Evolutionary conservation across 805 yeast species (phyloP), one percentile per base, ranked within the genome.

Genomic region (Naumovozyma dairenensis): DNA sequence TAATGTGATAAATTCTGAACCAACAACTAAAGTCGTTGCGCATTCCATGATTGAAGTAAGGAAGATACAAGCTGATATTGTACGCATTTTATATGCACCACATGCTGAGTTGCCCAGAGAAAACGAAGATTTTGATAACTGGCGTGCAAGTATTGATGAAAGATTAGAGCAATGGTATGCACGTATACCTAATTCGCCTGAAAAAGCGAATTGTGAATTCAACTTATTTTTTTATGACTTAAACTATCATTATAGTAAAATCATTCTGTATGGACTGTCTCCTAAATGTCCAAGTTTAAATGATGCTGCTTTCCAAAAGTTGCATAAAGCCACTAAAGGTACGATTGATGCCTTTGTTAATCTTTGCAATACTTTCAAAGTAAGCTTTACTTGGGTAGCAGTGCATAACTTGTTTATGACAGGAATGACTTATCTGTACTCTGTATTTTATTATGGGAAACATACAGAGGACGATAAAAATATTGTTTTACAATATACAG

Each of bases 301-400:
- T 7, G 53, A 59, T 7, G 66, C 66, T 9, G 83, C 83, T 28
- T 71, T 72, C 43, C 45, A 65, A 24, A 66, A 68, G 28, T 72
- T 84, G 9, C 67, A 72, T 8, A 74, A 71, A 17, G 72, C 87
- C 1, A 72, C 92, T 1, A 71, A 69, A 44, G 79, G 77, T 28
- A 69, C 84, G 22, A 77, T 85, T 34, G 60, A 65, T 21, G 69
- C 77, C 20, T 86, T 82, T 52, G 61, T 69, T 32, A 71, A 69
- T 33, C 59, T 86, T 25, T 71, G 69, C 44, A 55, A 62, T n/a
- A 66, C 66, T 19, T 71, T 71, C 45, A 64, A 72, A 30, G 68
- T 85, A 39, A 84, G 84, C 55, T 86, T 82, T 56, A 83, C 95
- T 0, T 86, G 96, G 96, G 87, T 86, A 2, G 92, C 93, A 0